These are phyloP conservation scores for Parastagonospora avenae DNA, from an alignment of 2,329 filamentous ascomycete species.

Conservation along the genomic window DNA sequence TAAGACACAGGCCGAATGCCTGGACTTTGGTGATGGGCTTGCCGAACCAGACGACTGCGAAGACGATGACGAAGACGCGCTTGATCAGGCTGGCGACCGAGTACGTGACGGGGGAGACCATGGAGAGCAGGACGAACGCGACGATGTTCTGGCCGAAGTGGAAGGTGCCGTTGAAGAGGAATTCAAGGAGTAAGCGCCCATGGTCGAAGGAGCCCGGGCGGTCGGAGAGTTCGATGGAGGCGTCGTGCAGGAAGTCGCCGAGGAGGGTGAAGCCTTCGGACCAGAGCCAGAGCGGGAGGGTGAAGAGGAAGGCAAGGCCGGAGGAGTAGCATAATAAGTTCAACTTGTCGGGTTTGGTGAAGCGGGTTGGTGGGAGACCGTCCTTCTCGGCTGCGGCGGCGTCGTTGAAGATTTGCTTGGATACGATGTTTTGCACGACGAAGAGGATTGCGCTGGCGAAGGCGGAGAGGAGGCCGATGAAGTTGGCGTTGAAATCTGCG, in stretches of 20 bases:
- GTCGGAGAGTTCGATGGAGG: slow-evolving; percentile 75
- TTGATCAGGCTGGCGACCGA: slow-evolving; percentile 96
- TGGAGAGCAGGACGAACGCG: slow-evolving; percentile 87
- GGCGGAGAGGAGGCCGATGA: slow-evolving; percentile 87
- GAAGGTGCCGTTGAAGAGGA: slow-evolving; percentile 94
- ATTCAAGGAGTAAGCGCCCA: slow-evolving; percentile 72
- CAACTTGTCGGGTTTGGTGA: slow-evolving; percentile 90
- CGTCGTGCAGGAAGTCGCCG: slow-evolving; percentile 78
- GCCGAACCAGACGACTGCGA: slow-evolving; percentile 95
- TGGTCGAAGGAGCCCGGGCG: slow-evolving; percentile 75
- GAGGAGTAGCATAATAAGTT: slow-evolving; percentile 98
- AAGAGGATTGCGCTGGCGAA: slow-evolving; percentile 92
- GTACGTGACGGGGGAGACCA: slow-evolving; percentile 96
- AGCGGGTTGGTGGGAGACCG: slow-evolving; percentile 58
- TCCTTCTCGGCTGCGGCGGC: slow-evolving; percentile 84
- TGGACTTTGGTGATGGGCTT: slow-evolving; percentile 85
- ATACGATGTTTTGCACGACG: slow-evolving; percentile 98
- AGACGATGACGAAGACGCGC: slow-evolving; percentile 93
- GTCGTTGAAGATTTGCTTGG: slow-evolving; percentile 96
- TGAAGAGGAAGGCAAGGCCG: slow-evolving; percentile 86
- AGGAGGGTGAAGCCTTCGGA: slow-evolving; percentile 81
- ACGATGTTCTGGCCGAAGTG: slow-evolving; percentile 97
- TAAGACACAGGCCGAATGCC: slow-evolving; percentile 82
- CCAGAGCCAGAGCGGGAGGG: slow-evolving; percentile 90
- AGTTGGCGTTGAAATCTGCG: slow-evolving; percentile 84